Base-by-base conservation (phyloP, 257 asterid genomes). In the Cordia subcordata region DNA sequence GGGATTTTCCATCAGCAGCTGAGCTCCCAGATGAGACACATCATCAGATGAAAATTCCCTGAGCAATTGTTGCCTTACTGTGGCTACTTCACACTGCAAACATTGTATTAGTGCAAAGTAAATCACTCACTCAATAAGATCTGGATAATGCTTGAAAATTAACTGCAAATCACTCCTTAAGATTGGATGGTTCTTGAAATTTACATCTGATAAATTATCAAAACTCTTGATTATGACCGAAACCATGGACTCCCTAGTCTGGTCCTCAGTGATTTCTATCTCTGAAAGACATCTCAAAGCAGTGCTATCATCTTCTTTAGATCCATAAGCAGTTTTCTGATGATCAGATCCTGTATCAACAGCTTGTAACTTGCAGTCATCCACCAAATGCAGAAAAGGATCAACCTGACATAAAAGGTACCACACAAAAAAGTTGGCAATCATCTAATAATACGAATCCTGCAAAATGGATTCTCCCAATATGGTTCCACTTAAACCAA, bases 321-420 rank as follows among this genome's bases (percentile, higher is more conserved):
- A 93, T 54, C 97, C 99, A 59, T 89, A 88, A 21, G 53, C 39
- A 38, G 58, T 59, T 68, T 61, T 69, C 44, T 75, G 68, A 15
- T 58, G 61, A 56, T 67, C 81, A 51, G 73, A 65, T 66, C 79
- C 86, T 33, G 65, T 58, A 21, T 78, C 82, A 53, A 77, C 65
- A 21, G 84, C 77, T 70, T 89, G 86, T 78, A 93, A 75, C 79
- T 93, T 89, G 58, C 79, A 77, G 68, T 93, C 99, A 33, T 82
- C 91, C 15, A 82, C 90, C 79, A 92, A 76, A 58, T 77, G 70
- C 69, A 92, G 69, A 78, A 79, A 92, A 14, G 98, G 98, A 77
- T 92, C 98, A 65, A 85, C 85, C 98, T 91, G 85, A 67, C 57
- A 57, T 27, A 6, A 27, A n/a, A n/a, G n/a, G 35, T 27, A 1